A percentile compares a stretch with the other conserved stretches of the same genome.
Conservation (phyloP, 805 yeast genomes). For the Candida chauliodis region DNA sequence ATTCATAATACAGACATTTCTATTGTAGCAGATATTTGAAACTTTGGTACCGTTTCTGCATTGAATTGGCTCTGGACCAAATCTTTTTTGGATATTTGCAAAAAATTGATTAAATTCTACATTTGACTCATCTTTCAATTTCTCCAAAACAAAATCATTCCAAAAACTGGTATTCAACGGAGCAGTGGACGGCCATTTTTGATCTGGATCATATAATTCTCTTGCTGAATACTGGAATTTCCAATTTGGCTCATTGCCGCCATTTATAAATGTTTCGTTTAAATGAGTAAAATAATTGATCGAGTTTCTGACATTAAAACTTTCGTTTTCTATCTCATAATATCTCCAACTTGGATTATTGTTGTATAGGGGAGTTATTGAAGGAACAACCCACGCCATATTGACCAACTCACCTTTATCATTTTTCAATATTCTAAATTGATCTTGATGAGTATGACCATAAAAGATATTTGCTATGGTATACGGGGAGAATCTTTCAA, state of each 20-base stretch:
- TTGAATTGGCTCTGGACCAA: constrained; percentile 50
- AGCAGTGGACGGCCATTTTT: constrained; percentile 52
- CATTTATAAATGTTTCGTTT: constrained; percentile 51
- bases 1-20: constrained; percentile 17
- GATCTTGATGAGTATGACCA: constrained; percentile 72
- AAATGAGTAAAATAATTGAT: constrained; percentile 56
- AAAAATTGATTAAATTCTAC: constrained; percentile 47
- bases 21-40: constrained; percentile 17
- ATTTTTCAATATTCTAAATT: constrained; percentile 52
- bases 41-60: constrained; percentile 34
- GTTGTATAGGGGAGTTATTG: constrained; percentile 57
- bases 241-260: constrained; percentile 60
- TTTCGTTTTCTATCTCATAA: constrained; percentile 59
- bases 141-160: constrained; percentile 48
- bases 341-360: constrained; percentile 71
- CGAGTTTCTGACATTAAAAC: constrained; percentile 58
- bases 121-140: constrained; percentile 35
- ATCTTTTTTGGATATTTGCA: constrained; percentile 47
- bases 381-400: constrained; percentile 63
- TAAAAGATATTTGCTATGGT: constrained; percentile 66
- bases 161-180: constrained; percentile 69
- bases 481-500: constrained; percentile 64
- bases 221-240: constrained; percentile 60
- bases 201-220: constrained; percentile 47
- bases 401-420: constrained; percentile 43